Conservation (phyloP, 441 rosid species). For the Brassica balearica region DNA sequence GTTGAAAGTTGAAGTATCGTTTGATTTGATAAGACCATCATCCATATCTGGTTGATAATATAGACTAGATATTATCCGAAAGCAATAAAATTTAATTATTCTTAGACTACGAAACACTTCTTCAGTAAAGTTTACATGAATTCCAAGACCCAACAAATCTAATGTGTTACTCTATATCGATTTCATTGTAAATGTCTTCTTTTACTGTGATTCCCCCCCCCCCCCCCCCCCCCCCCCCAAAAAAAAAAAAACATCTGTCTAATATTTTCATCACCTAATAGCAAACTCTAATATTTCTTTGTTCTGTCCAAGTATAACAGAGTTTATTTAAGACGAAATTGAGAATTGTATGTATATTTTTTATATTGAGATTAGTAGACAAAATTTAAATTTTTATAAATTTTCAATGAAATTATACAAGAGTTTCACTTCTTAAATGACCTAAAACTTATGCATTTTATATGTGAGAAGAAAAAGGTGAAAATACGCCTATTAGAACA, state of each 20-base stretch:
- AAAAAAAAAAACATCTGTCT: not conserved
- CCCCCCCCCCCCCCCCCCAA: no score
- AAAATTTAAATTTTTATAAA: not conserved
- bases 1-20: not conserved
- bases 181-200: not conserved
- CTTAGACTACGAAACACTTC: not conserved
- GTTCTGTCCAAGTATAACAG: not conserved
- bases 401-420: not conserved
- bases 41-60: no score
- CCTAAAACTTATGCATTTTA: not conserved
- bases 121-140: not conserved
- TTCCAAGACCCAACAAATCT: not conserved
- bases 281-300: not conserved
- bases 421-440: not conserved
- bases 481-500: not conserved
- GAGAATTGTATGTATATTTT: not conserved
- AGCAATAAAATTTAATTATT: not conserved
- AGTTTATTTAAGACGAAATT: not conserved
- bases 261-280: not conserved
- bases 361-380: not conserved
- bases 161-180: not conserved
- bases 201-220: not conserved
- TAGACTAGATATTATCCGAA: not conserved
- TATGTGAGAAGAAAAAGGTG: not conserved
- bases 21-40: not conserved